Conservation (phyloP, 2,329 filamentous ascomycete genomes). For the Thielaviopsis punctulata region DNA sequence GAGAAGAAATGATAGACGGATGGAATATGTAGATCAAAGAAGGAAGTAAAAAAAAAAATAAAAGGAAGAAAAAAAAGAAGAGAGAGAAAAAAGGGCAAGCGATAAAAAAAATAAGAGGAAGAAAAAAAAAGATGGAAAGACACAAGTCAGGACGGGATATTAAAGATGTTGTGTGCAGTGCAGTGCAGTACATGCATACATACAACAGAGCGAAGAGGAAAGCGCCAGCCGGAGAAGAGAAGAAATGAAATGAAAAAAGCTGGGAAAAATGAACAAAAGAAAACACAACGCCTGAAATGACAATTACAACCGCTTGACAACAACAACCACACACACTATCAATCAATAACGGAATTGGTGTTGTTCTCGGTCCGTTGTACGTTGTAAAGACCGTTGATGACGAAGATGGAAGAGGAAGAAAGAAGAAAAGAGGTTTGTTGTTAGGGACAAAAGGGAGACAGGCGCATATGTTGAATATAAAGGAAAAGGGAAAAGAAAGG, state of each 20-base stretch:
- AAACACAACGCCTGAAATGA: background rate
- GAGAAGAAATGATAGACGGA: background rate
- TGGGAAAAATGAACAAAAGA: background rate
- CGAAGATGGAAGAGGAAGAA: background rate
- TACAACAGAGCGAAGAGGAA: background rate
- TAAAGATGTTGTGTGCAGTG: too few relatives aligned
- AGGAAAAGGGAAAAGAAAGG: slow-evolving; percentile 5
- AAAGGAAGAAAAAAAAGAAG: slow-evolving; percentile 15
- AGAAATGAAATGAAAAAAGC: slow-evolving; percentile 1
- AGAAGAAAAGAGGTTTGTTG: slow-evolving; percentile 1
- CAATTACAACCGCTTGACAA: background rate
- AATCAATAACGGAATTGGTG: background rate
- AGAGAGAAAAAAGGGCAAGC: slow-evolving; percentile 8
- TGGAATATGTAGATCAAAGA: slow-evolving; percentile 2
- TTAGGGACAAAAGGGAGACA: background rate
- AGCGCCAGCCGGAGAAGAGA: background rate
- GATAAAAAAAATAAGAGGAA: slow-evolving; percentile 8
- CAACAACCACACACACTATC: background rate
- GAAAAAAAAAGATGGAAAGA: slow-evolving; percentile 3
- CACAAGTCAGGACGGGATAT: background rate
- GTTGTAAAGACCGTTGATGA: background rate
- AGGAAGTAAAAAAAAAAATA: slow-evolving; percentile 11
- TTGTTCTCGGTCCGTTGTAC: background rate
- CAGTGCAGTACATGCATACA: too few relatives aligned
- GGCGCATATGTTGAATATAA: background rate